Evolutionary conservation across 257 asterid genomes (phyloP).

Genomic region (Misopates orontium): DNA sequence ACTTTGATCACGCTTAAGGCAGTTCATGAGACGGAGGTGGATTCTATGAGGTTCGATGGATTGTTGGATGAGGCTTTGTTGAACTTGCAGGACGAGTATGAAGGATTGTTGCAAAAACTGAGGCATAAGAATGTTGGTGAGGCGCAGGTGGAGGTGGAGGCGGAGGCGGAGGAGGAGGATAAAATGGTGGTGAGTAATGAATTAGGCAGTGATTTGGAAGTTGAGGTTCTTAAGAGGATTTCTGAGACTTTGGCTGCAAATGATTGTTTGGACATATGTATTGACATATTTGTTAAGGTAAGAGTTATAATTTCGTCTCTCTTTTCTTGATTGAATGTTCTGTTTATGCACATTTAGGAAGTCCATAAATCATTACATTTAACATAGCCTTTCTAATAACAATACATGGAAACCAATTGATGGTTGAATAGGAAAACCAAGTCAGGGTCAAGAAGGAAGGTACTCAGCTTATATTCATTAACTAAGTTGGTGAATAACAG

Average conservation of each 20-base stretch:
- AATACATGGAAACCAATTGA: too few species aligned
- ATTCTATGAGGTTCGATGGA: conserved; percentile 73
- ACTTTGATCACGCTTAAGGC: conserved; percentile 67
- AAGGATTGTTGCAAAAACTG: conserved; percentile 51
- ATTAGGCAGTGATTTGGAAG: conserved; percentile 60
- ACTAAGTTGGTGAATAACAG: too few species aligned
- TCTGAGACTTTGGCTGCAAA: conserved; percentile 58
- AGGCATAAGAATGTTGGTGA: conserved; percentile 43
- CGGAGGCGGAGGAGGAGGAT: too few species aligned
- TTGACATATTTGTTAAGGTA: conserved; percentile 78
- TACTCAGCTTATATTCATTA: too few species aligned
- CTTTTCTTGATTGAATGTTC: neutral
- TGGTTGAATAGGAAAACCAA: too few species aligned
- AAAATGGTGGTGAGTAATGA: conserved; percentile 25
- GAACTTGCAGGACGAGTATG: conserved; percentile 85
- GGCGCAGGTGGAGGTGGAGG: conserved; percentile 23
- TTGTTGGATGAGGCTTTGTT: conserved; percentile 70
- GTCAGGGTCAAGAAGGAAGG: too few species aligned
- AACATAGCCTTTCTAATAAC: too few species aligned
- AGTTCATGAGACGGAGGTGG: conserved; percentile 68
- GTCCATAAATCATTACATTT: too few species aligned
- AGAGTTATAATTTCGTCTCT: neutral
- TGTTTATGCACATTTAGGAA: too few species aligned
- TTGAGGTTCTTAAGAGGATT: conserved; percentile 56
- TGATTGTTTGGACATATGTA: conserved; percentile 82